Evolutionary conservation across 352 stramenopile genomes (phyloP).

Genomic region (Phytophthora lateralis): DNA sequence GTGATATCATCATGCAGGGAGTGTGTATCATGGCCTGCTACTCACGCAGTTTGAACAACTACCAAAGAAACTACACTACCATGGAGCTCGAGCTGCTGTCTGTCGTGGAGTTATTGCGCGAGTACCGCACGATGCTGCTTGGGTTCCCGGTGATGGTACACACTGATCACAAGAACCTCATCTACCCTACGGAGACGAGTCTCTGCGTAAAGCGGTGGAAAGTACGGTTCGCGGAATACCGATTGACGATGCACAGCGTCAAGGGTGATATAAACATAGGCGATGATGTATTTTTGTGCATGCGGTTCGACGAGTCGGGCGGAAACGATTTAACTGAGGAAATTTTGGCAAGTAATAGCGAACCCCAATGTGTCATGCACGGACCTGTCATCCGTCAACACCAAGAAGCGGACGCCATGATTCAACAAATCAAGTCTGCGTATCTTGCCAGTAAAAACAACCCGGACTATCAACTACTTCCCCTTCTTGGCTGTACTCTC

Average conservation of each 20-base stretch:
- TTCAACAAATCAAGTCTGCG: constrained; percentile 8
- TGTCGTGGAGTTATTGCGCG: neutral
- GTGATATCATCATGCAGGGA: neutral
- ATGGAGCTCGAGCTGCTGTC: constrained; percentile 6
- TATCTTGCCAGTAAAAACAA: constrained; percentile 8
- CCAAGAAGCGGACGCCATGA: constrained; percentile 1
- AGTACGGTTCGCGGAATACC: constrained; percentile 2
- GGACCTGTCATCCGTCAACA: constrained; percentile 6
- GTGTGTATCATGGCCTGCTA: constrained; percentile 1
- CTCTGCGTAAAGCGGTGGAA: constrained; percentile 6
- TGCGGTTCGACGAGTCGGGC: neutral
- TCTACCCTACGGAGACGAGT: neutral
- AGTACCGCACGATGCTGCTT: constrained; percentile 14
- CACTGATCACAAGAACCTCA: constrained; percentile 9
- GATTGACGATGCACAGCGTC: neutral
- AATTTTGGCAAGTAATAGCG: neutral
- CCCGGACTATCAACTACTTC: constrained; percentile 4
- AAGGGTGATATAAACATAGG: neutral
- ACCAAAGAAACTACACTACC: constrained; percentile 9
- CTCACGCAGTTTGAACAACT: neutral
- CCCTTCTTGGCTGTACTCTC: constrained; percentile 1
- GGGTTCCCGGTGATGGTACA: constrained; percentile 1
- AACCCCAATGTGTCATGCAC: constrained; percentile 5
- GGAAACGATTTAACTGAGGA: neutral
- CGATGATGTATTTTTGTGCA: constrained; percentile 1